Percentiles rank a stretch among this genome's conserved stretches.
phyloP scores from a whole-genome alignment of 148 eudicot genomes.

The Vaccinium macrocarpon region DNA sequence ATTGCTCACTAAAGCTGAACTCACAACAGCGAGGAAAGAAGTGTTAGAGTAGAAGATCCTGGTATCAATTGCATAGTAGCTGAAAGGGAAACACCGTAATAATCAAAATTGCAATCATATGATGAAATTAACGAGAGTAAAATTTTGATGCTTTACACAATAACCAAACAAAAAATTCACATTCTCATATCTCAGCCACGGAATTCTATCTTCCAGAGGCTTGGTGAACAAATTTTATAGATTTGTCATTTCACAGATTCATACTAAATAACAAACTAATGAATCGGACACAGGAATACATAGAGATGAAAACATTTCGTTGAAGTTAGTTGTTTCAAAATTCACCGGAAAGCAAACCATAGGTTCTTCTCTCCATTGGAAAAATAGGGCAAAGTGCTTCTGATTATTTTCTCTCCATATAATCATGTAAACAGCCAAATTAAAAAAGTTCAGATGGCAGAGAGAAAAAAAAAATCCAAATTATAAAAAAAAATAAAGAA shows the following conservation, averaged over 20 bases:
- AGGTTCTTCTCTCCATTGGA: background rate
- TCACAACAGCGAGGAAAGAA: background rate
- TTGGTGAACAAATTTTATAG: background rate
- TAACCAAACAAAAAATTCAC: background rate
- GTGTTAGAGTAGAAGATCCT: background rate
- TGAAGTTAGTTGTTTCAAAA: background rate
- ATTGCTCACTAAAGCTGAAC: constrained; percentile 1
- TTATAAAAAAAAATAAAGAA: too few relatives aligned
- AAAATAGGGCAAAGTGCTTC: background rate
- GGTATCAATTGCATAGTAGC: background rate
- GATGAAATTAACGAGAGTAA: background rate
- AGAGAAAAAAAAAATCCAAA: background rate
- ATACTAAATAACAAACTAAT: background rate
- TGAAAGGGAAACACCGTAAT: background rate
- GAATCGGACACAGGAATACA: background rate
- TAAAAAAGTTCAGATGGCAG: background rate
- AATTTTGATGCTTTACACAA: background rate
- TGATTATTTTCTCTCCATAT: background rate
- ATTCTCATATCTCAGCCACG: background rate
- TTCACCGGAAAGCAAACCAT: background rate
- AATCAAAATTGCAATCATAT: background rate
- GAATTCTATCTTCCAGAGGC: background rate
- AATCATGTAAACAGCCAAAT: background rate
- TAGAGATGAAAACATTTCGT: background rate
- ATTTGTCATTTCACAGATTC: background rate